These are phyloP conservation scores for Ustilago crameri DNA, from an alignment of 1,284 basidiomycete genomes.

Conservation along the genomic window DNA sequence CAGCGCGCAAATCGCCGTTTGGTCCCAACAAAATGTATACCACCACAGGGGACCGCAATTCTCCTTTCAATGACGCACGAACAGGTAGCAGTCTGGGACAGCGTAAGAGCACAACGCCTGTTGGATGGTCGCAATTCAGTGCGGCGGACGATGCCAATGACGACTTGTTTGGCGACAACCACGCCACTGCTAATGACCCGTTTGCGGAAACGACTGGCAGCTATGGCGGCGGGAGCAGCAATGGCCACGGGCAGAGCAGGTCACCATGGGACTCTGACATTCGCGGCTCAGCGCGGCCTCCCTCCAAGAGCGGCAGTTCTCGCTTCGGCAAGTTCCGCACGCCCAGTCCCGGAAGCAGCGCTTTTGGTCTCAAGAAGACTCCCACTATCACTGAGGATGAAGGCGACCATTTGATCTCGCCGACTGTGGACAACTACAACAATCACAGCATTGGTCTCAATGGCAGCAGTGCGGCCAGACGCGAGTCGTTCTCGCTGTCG, in stretches of 20 bases:
- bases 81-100: slow-evolving; percentile 23
- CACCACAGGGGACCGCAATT: slow-evolving; percentile 1
- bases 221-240: slow-evolving; percentile 9
- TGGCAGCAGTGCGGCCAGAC: slow-evolving; percentile 1
- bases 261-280: slow-evolving; percentile 14
- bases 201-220: slow-evolving; percentile 25
- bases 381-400: slow-evolving; percentile 38
- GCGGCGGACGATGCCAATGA: slow-evolving; percentile 15
- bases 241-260: slow-evolving; percentile 20
- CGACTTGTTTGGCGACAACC: slow-evolving; percentile 22
- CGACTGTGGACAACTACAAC: slow-evolving; percentile 12
- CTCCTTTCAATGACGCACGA: slow-evolving; percentile 9
- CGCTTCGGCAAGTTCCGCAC: slow-evolving; percentile 40
- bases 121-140: slow-evolving; percentile 43
- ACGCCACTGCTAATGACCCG: slow-evolving; percentile 16
- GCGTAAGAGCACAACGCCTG: slow-evolving; percentile 27
- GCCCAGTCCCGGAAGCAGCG: slow-evolving; percentile 29
- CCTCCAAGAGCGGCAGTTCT: slow-evolving; percentile 18
- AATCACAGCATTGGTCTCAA: neutral
- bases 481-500: slow-evolving; percentile 23
- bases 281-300: slow-evolving; percentile 18
- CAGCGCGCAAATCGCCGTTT: slow-evolving; percentile 18
- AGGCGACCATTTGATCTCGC: slow-evolving; percentile 14
- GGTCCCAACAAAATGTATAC: slow-evolving; percentile 24
- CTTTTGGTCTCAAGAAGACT: slow-evolving; percentile 36